These are phyloP conservation scores for Telfairia occidentalis DNA, from an alignment of 331 rosid species.

Conservation along the genomic window DNA sequence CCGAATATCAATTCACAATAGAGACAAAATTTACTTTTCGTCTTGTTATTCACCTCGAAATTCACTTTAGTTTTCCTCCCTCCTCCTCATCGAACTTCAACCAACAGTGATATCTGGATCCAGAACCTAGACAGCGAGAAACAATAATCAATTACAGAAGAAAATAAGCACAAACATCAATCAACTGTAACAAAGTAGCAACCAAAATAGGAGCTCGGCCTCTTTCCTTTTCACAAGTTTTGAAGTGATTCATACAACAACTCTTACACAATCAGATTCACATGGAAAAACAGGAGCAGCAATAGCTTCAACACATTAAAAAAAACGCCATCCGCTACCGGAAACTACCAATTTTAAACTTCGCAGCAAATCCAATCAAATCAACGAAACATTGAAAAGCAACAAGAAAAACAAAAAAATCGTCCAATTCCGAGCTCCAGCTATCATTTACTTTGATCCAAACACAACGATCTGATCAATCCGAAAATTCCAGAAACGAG, in stretches of 20 bases:
- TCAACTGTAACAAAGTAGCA: background rate
- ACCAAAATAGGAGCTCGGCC: background rate
- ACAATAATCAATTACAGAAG: background rate
- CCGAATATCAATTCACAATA: background rate
- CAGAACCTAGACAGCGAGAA: constrained; percentile 13
- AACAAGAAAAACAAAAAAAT: background rate
- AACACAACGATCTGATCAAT: constrained; percentile 2
- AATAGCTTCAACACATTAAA: background rate
- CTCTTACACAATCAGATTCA: background rate
- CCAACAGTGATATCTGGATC: constrained; percentile 8
- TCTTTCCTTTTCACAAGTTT: background rate
- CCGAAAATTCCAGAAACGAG: background rate
- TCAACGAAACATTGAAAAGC: background rate
- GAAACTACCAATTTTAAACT: background rate
- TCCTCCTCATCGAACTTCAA: constrained; percentile 3
- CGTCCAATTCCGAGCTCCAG: background rate
- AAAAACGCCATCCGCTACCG: background rate
- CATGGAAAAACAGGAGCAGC: background rate
- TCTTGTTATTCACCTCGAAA: constrained; percentile 22
- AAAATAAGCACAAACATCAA: background rate
- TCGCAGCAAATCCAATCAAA: background rate
- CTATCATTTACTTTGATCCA: background rate
- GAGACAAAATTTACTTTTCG: constrained; percentile 12
- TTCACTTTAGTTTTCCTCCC: constrained; percentile 21
- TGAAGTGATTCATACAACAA: background rate